These are phyloP conservation scores for Trichophyton rubrum DNA, from an alignment of 2,329 filamentous ascomycete species.

Conservation along the genomic window DNA sequence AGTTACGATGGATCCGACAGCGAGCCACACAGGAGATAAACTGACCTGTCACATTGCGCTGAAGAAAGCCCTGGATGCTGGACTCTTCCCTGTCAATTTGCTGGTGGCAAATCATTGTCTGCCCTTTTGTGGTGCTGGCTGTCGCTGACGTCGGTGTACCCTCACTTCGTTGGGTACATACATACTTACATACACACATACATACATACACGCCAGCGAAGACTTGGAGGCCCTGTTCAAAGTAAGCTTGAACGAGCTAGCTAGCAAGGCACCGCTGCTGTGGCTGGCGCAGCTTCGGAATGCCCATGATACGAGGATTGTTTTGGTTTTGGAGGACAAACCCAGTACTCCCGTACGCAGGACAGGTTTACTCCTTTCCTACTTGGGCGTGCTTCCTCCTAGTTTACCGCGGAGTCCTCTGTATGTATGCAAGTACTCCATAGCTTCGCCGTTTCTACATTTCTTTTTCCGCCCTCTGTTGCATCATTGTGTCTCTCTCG, in stretches of 20 bases:
- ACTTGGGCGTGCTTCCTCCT: background rate
- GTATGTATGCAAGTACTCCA: background rate
- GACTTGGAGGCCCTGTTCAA: background rate
- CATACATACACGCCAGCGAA: background rate
- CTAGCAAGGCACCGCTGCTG: background rate
- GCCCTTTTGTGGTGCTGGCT: background rate
- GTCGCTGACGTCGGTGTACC: background rate
- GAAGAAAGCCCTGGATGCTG: background rate
- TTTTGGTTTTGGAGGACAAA: background rate
- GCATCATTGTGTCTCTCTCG: background rate
- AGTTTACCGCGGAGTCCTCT: background rate
- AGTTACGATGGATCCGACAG: background rate
- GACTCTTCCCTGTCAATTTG: background rate
- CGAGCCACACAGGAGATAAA: slow-evolving; percentile 1
- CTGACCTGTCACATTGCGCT: slow-evolving; percentile 2
- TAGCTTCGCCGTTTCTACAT: background rate
- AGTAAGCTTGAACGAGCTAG: background rate
- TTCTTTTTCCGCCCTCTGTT: slow-evolving; percentile 1
- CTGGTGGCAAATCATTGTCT: background rate
- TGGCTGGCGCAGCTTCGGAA: background rate
- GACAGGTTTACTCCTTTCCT: slow-evolving; percentile 1
- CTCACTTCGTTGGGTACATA: background rate
- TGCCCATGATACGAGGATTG: background rate
- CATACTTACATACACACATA: background rate
- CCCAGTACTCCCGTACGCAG: background rate